phyloP scores from a whole-genome alignment of 495 filamentous ascomycete genomes.

The Penicillium subrubescens region DNA sequence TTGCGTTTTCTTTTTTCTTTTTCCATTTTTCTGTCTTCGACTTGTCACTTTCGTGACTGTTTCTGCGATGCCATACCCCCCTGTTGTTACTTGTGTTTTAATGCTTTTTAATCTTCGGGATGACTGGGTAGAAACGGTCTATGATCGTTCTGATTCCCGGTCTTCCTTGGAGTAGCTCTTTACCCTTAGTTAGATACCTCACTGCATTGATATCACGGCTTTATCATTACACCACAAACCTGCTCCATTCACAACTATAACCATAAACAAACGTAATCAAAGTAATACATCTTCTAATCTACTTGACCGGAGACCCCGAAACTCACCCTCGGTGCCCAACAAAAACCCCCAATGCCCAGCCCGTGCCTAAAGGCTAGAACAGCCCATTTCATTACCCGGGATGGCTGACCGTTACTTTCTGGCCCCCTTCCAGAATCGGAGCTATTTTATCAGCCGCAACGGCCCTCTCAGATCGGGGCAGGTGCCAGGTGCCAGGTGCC shows the following conservation, averaged over 20 bases:
- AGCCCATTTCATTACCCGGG: neutral
- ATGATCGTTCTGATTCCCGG: slow-evolving; percentile 5
- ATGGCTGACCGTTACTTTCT: neutral
- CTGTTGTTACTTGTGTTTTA: slow-evolving; percentile 9
- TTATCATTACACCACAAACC: neutral
- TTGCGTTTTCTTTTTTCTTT: slow-evolving; percentile 1
- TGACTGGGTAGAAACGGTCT: neutral
- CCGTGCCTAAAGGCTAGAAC: slow-evolving; percentile 14
- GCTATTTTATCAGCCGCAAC: slow-evolving; percentile 22
- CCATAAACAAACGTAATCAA: neutral
- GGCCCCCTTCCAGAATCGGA: neutral
- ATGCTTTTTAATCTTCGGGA: slow-evolving; percentile 5
- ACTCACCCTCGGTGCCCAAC: neutral
- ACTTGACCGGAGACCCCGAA: neutral
- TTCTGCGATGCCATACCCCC: slow-evolving; percentile 29
- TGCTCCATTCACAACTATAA: neutral
- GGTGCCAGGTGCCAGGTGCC: neutral
- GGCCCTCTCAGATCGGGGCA: neutral
- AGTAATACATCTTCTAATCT: neutral
- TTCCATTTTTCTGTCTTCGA: slow-evolving; percentile 8
- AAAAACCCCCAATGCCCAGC: neutral
- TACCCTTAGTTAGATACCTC: slow-evolving; percentile 19
- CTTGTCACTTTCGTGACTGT: neutral
- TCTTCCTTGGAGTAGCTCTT: neutral
- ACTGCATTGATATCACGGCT: slow-evolving; percentile 14